phyloP scores from a whole-genome alignment of 768 basidiomycete species.

The Obba rivulosa region DNA sequence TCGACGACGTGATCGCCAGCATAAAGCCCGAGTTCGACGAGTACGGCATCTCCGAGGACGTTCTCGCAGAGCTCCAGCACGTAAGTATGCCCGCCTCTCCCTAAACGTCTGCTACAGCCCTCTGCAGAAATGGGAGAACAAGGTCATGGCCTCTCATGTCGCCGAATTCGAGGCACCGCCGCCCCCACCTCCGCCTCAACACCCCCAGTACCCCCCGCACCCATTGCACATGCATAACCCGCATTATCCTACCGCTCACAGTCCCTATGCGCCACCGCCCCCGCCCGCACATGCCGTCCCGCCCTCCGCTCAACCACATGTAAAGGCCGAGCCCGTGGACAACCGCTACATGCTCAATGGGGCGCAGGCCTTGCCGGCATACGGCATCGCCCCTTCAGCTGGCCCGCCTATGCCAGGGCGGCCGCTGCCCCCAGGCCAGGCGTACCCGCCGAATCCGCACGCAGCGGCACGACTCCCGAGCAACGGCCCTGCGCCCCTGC shows the following conservation, averaged over 20 bases:
- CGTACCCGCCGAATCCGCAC: conserved; percentile 40
- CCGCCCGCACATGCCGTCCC: conserved; percentile 23
- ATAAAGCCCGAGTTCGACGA: conserved; percentile 96
- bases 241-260: conserved; percentile 48
- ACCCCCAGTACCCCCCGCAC: conserved; percentile 31
- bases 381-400: conserved; percentile 57
- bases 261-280: conserved; percentile 45
- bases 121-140: conserved; percentile 90
- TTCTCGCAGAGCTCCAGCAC: conserved; percentile 81
- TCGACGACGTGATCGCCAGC: conserved; percentile 88
- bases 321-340: conserved; percentile 75
- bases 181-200: conserved; percentile 38
- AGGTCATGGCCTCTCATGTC: conserved; percentile 89
- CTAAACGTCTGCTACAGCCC: conserved; percentile 8
- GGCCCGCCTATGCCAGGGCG: conserved; percentile 57
- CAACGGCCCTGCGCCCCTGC: conserved; percentile 11
- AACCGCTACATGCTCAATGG: conserved; percentile 56
- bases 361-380: conserved; percentile 36
- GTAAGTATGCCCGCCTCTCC: conserved; percentile 46
- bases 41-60: conserved; percentile 86
- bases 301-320: conserved; percentile 35
- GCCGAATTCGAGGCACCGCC: conserved; percentile 80
- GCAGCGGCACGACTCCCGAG: conserved; percentile 22
- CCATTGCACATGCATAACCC: conserved; percentile 32
- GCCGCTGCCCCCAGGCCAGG: conserved; percentile 48